A percentile compares a stretch with the other conserved stretches of the same genome.
Conservation (phyloP, 106 monocot genomes). For the Acorus calamus region DNA sequence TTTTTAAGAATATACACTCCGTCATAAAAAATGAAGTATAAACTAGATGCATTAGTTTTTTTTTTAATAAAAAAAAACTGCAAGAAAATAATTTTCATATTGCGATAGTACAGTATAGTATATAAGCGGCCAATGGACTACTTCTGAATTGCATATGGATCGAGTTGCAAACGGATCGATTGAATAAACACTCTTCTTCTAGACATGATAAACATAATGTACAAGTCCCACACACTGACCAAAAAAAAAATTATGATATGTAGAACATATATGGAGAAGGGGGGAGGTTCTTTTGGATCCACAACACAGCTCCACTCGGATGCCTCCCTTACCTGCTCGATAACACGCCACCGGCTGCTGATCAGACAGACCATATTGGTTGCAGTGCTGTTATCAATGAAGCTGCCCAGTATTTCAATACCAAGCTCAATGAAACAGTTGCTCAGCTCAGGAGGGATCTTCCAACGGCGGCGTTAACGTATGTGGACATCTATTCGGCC, state of each 20-base stretch:
- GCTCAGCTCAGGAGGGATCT: slow-evolving; percentile 25
- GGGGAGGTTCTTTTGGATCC: slow-evolving; percentile 48
- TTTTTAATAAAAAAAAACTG: too few relatives aligned
- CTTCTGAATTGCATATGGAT: too few relatives aligned
- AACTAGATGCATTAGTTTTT: too few relatives aligned
- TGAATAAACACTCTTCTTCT: too few relatives aligned
- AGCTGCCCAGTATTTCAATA: slow-evolving; percentile 34
- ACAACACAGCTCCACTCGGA: slow-evolving; percentile 49
- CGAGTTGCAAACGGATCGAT: too few relatives aligned
- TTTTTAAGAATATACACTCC: too few relatives aligned
- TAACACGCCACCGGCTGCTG: background rate
- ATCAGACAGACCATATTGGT: slow-evolving; percentile 20
- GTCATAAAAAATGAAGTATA: too few relatives aligned
- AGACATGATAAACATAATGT: too few relatives aligned
- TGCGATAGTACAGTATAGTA: too few relatives aligned
- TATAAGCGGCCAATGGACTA: too few relatives aligned
- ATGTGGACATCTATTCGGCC: slow-evolving; percentile 44
- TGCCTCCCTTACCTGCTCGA: slow-evolving; percentile 29
- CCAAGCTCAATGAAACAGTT: slow-evolving; percentile 34
- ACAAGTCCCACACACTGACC: too few relatives aligned
- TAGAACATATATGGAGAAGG: slow-evolving; percentile 31
- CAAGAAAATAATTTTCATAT: too few relatives aligned
- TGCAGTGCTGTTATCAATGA: slow-evolving; percentile 28
- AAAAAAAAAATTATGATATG: background rate
- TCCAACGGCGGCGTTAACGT: slow-evolving; percentile 23